These are phyloP conservation scores for Colletotrichum simmondsii DNA, from an alignment of 2,329 filamentous ascomycete genomes.

Conservation along the genomic window DNA sequence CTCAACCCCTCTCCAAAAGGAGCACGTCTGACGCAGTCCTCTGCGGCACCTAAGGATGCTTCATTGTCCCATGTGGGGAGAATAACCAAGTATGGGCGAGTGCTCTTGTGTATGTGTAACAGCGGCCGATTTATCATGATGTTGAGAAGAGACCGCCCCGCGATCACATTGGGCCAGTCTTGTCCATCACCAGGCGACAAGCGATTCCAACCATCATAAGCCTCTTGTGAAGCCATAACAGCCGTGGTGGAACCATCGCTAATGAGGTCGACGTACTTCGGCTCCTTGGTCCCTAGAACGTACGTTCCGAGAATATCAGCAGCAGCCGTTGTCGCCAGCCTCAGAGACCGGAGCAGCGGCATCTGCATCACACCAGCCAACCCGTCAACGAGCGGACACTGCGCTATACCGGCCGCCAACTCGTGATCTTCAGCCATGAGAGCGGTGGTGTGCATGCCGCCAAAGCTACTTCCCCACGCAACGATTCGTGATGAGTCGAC, in stretches of 20 bases:
- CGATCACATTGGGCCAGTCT: constrained; percentile 13
- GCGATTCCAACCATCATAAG: constrained; percentile 15
- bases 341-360: constrained; percentile 12
- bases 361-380: constrained; percentile 12
- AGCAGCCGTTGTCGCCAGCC: neutral
- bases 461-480: constrained; percentile 29
- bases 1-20: constrained; percentile 17
- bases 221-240: constrained; percentile 19
- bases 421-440: constrained; percentile 21
- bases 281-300: neutral
- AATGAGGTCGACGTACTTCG: constrained; percentile 18
- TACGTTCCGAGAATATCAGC: constrained; percentile 7
- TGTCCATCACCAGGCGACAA: constrained; percentile 1
- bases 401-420: constrained; percentile 18
- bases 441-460: constrained; percentile 26
- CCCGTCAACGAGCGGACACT: constrained; percentile 25
- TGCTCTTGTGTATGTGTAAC: constrained; percentile 14
- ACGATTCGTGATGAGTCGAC: constrained; percentile 19
- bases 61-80: constrained; percentile 28
- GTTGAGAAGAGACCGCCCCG: constrained; percentile 20
- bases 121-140: constrained; percentile 16
- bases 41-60: constrained; percentile 13
- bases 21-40: constrained; percentile 21
- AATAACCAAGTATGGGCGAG: constrained; percentile 14
- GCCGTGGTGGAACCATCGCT: constrained; percentile 21